Conservation (phyloP, 441 rosid genomes). For the Pelargonium exstipulatum region DNA sequence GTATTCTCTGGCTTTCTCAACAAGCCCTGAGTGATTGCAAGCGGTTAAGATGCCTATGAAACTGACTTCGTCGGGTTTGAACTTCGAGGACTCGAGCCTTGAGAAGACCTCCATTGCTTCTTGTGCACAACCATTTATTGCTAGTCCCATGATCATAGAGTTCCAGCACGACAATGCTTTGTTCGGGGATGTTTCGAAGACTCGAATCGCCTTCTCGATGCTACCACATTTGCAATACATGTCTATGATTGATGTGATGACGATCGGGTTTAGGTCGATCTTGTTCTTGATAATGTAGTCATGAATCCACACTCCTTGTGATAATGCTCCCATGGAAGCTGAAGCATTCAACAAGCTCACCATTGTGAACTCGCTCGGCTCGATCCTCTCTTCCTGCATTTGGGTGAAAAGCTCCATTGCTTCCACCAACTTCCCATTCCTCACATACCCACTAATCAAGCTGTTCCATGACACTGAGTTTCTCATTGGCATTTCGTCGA, state of each 20-base stretch:
- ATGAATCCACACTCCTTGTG: conserved; percentile 76
- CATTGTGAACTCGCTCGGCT: conserved; percentile 64
- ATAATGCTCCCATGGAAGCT: conserved; percentile 53
- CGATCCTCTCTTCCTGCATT: conserved; percentile 43
- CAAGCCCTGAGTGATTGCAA: conserved; percentile 43
- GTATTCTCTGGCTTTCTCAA: conserved; percentile 33
- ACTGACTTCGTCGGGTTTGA: conserved; percentile 45
- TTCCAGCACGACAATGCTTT: conserved; percentile 64
- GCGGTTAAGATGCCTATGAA: conserved; percentile 54
- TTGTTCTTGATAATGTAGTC: conserved; percentile 38
- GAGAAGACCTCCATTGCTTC: conserved; percentile 48
- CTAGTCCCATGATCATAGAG: conserved; percentile 56
- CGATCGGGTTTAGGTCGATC: conserved; percentile 47
- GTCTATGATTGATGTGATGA: conserved; percentile 61
- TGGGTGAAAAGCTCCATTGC: conserved; percentile 54
- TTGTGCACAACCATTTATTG: conserved; percentile 41
- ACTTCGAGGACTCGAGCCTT: conserved; percentile 36
- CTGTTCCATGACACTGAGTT: conserved; percentile 61
- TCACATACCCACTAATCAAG: conserved; percentile 66
- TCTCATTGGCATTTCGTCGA: conserved; percentile 44
- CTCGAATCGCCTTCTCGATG: conserved; percentile 39
- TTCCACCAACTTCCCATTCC: conserved; percentile 48
- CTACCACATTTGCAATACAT: conserved; percentile 75
- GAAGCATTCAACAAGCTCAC: conserved; percentile 72
- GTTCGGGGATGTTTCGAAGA: conserved; percentile 31